Base-by-base conservation (phyloP, 2,329 filamentous ascomycete species). In the Alternaria solani region DNA sequence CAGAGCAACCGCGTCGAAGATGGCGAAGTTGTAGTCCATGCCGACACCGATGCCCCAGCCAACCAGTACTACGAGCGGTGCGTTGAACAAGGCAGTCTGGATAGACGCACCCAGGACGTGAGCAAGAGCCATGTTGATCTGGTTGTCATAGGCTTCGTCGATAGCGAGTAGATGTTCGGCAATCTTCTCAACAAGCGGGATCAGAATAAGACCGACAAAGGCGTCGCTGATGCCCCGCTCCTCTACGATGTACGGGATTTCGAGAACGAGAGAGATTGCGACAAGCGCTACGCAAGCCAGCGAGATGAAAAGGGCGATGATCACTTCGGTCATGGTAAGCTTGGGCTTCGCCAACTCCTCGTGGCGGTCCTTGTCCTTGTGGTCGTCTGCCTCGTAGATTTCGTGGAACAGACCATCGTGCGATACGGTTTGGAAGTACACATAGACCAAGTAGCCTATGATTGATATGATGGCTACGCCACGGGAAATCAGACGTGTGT, bases 81-180 rank as follows among this genome's bases (percentile, higher is more conserved):
- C 92, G 75, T 96, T 97, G 74, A 97, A 88, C 32, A 97, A 85
- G 1, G 93, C 92, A 0, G 94, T 97, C 79, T 97, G 94, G 59
- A 97, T 90, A 0, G 91, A 94, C 2, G 93, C 89, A 47, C 92
- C 93, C 42, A 97, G 87, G 54, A 95, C 91, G 76, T 97, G 93
- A 44, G 91, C 91, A 26, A 95, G 84, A 0, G 92, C 92, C 78
- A 94, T 89, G 81, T 95, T 95, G 84, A 94, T 93, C 69, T 90
- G 88, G 74, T 91, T 88, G 69, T 92, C 90, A 84, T 88, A 94
- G 25, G 92, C 92, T 83, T 96, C 92, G 69, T 95, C 91, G 59
- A 96, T 84, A 42, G 92, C 91, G 2, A 91, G 94, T 47, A 96
- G 81, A 78, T 96, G 92, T 78, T 96, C 92, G 70, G 62, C 92